Conservation (phyloP, 768 basidiomycete species). For the Mycena metata region DNA sequence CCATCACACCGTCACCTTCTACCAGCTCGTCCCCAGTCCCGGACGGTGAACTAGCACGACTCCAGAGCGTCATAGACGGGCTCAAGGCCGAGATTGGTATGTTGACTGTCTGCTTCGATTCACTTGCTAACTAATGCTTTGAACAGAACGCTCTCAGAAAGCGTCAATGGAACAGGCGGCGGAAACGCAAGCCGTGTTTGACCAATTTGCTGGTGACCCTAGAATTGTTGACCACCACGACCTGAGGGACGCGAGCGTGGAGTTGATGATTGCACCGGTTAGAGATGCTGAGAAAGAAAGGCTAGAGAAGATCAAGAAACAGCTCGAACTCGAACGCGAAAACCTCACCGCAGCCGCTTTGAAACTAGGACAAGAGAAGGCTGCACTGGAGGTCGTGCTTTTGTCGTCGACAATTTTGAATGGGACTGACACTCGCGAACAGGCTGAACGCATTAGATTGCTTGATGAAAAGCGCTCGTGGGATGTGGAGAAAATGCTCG, state of each 20-base stretch:
- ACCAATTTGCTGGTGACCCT: conserved; percentile 66
- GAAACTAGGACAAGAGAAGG: conserved; percentile 73
- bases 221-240: conserved; percentile 48
- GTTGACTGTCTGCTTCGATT: conserved; percentile 32
- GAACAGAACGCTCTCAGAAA: conserved; percentile 62
- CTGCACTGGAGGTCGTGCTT: conserved; percentile 69
- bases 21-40: conserved; percentile 40
- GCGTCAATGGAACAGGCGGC: conserved; percentile 56
- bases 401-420: conserved; percentile 19
- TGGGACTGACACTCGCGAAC: conserved; percentile 17
- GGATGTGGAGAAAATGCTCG: conserved; percentile 74
- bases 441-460: conserved; percentile 75
- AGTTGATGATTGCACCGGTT: conserved; percentile 66
- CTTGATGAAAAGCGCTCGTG: conserved; percentile 81
- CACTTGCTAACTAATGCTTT: background rate
- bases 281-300: conserved; percentile 68
- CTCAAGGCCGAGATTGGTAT: conserved; percentile 73
- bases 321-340: conserved; percentile 75
- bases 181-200: conserved; percentile 67
- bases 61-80: conserved; percentile 63
- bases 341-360: conserved; percentile 76
- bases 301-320: conserved; percentile 63
- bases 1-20: conserved; percentile 39
- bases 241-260: conserved; percentile 62
- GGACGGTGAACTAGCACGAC: conserved; percentile 61